Evolutionary conservation across 176 grass and related monocot species (phyloP).

Genomic region (Poa annua): DNA sequence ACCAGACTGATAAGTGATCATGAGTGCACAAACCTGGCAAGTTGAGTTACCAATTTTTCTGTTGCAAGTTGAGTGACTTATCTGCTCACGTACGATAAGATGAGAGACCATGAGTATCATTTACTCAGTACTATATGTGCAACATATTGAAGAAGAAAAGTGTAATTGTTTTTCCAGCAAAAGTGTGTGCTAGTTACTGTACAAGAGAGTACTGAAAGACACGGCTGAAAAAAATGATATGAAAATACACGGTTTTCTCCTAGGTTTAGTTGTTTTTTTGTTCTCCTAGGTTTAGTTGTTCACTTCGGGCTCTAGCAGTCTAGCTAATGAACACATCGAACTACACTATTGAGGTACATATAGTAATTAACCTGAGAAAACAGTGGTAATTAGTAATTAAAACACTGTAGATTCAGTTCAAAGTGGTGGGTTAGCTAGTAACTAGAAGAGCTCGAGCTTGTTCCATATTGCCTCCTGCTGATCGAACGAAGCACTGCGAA

Average conservation of each 20-base stretch:
- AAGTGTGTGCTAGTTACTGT: background rate
- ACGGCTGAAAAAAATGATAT: background rate
- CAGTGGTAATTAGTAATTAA: background rate
- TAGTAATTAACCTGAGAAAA: background rate
- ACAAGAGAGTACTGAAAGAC: background rate
- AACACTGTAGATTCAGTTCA: background rate
- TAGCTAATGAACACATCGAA: background rate
- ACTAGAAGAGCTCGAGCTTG: conserved; percentile 65
- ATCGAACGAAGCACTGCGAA: conserved; percentile 43
- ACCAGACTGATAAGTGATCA: no score
- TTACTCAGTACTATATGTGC: background rate
- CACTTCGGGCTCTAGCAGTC: background rate
- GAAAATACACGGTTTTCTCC: background rate
- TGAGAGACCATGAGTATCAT: no score
- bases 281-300: background rate
- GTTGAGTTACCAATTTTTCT: no score
- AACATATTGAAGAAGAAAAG: background rate
- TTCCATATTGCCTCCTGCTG: conserved; percentile 57
- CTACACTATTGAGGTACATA: background rate
- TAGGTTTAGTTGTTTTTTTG: background rate
- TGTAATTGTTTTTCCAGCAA: background rate
- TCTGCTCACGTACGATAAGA: no score
- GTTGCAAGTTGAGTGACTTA: background rate
- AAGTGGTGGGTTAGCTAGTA: conserved; percentile 8
- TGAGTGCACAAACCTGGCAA: no score